Evolutionary conservation across 208 protist species (phyloP).

Genomic region (Trypanosomatidae sp.): DNA sequence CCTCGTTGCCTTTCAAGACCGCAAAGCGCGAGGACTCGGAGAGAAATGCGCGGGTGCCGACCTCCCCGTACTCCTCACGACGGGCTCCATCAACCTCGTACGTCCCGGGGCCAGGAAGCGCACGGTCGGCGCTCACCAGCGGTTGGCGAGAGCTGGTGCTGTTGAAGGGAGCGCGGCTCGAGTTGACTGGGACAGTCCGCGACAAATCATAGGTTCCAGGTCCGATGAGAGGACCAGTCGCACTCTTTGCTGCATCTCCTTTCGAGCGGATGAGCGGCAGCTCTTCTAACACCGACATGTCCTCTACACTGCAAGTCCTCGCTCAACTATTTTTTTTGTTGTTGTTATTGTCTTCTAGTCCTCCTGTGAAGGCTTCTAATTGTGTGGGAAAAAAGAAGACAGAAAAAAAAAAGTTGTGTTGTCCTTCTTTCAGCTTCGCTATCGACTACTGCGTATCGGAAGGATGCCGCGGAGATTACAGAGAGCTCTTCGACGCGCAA

Average conservation of each 20-base stretch:
- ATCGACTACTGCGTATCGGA: too few relatives aligned
- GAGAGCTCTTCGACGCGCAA: too few relatives aligned
- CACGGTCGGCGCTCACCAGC: slow-evolving; percentile 20
- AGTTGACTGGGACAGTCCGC: slow-evolving; percentile 17
- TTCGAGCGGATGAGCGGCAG: slow-evolving; percentile 79
- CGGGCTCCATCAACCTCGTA: slow-evolving; percentile 33
- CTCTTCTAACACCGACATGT: slow-evolving; percentile 47
- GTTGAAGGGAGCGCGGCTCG: slow-evolving; percentile 74
- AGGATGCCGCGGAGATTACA: too few relatives aligned
- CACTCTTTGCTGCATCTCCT: slow-evolving; percentile 25
- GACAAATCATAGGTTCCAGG: slow-evolving; percentile 72
- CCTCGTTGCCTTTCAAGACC: slow-evolving; percentile 15
- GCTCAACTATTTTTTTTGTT: too few relatives aligned
- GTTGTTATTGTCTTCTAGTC: too few relatives aligned
- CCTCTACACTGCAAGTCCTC: too few relatives aligned
- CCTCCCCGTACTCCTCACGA: slow-evolving; percentile 10
- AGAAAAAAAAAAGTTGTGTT: too few relatives aligned
- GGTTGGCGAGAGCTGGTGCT: slow-evolving; percentile 50
- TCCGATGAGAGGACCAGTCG: slow-evolving; percentile 60
- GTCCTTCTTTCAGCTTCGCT: too few relatives aligned
- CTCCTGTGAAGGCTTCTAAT: too few relatives aligned
- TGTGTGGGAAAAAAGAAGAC: too few relatives aligned
- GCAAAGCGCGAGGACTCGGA: slow-evolving; percentile 64
- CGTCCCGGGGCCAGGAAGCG: slow-evolving; percentile 58
- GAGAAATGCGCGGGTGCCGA: slow-evolving; percentile 63